Percentiles rank a stretch among this genome's conserved stretches.
These are phyloP conservation scores for Ascoidea tarda DNA, from an alignment of 805 yeast genomes.

Conservation along the genomic window DNA sequence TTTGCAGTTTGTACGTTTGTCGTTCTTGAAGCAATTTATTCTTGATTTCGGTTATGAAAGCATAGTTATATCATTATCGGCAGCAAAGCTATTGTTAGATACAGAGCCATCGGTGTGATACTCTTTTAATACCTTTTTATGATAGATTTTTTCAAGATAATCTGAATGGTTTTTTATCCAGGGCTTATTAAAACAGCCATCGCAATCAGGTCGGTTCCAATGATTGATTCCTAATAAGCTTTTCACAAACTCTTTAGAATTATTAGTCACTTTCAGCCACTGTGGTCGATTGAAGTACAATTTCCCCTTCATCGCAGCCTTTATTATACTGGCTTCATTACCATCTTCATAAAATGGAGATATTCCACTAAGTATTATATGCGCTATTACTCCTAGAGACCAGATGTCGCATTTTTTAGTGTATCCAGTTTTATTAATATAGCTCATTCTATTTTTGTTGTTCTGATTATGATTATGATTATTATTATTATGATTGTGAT, in stretches of 20 bases:
- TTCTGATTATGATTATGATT: not conserved
- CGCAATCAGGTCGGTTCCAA: constrained; percentile 21
- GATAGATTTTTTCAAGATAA: not conserved
- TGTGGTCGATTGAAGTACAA: constrained; percentile 23
- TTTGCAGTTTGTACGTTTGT: no score
- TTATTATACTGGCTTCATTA: constrained; percentile 24
- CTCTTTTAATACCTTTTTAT: not conserved
- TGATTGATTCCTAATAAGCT: constrained; percentile 25
- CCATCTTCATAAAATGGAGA: constrained; percentile 48
- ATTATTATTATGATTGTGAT: constrained; percentile 14
- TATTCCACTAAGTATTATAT: constrained; percentile 46
- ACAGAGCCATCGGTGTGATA: not conserved
- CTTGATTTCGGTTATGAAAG: not conserved
- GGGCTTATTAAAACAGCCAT: constrained; percentile 24
- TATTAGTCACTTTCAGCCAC: constrained; percentile 27
- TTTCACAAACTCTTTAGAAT: constrained; percentile 32
- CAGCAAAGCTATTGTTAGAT: no score
- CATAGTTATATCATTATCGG: not conserved
- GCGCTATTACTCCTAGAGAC: constrained; percentile 52
- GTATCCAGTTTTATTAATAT: constrained; percentile 25
- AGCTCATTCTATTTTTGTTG: constrained; percentile 5
- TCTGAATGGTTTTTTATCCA: constrained; percentile 25
- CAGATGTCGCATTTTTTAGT: constrained; percentile 49
- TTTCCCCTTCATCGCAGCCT: constrained; percentile 26
- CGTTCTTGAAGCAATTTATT: no score